These are phyloP conservation scores for Neurospora sp. DNA, from an alignment of 495 filamentous ascomycete genomes.

Conservation along the genomic window DNA sequence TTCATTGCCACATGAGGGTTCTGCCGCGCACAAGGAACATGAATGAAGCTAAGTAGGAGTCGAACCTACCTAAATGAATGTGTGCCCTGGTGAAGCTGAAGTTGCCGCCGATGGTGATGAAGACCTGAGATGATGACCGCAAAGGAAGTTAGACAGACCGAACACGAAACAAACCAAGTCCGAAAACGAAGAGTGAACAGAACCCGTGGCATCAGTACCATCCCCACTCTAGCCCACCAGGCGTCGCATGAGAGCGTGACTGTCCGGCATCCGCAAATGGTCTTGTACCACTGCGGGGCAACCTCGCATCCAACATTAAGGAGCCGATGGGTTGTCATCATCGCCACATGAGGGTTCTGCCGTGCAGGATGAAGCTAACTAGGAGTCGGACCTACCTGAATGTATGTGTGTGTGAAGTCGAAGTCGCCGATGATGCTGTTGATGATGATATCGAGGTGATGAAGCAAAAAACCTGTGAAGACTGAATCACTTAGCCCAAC, in stretches of 20 bases:
- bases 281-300: too few relatives aligned
- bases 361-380: neutral
- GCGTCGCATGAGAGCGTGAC: neutral
- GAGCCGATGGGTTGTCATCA: neutral
- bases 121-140: neutral
- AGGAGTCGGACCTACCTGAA: neutral
- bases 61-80: neutral
- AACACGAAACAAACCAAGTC: neutral
- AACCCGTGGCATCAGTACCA: neutral
- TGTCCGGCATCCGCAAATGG: too few relatives aligned
- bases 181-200: neutral
- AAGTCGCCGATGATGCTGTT: neutral
- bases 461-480: neutral
- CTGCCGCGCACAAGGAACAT: neutral
- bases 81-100: neutral
- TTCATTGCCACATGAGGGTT: neutral
- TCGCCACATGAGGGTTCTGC: neutral
- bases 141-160: neutral
- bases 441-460: neutral
- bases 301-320: neutral
- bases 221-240: neutral
- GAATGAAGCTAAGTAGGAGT: neutral
- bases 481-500: neutral
- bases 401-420: neutral
- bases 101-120: neutral